Percentiles rank a stretch among this genome's conserved stretches.
Evolutionary conservation across 2,329 filamentous ascomycete species (phyloP).

Genomic region (Achaetomium macrosporum): DNA sequence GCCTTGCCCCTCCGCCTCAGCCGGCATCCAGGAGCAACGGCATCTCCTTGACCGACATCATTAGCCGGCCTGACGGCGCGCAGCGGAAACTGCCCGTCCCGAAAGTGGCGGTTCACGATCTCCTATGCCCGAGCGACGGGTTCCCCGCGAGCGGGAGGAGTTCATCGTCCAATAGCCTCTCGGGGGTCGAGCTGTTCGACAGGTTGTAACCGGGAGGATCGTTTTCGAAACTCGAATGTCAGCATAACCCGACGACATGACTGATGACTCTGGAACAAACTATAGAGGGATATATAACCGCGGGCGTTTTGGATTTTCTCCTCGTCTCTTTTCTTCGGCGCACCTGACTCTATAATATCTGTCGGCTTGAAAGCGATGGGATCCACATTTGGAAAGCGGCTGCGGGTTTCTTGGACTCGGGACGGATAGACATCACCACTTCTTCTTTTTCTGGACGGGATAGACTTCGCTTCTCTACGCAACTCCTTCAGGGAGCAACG

Average conservation of each 20-base stretch:
- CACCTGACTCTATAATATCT: conserved; percentile 16
- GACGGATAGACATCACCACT: conserved; percentile 22
- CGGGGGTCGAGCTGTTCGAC: conserved; percentile 63
- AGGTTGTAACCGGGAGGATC: conserved; percentile 35
- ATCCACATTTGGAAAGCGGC: background rate
- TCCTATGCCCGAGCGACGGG: conserved; percentile 61
- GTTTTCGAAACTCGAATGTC: background rate
- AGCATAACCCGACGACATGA: conserved; percentile 18
- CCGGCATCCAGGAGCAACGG: conserved; percentile 57
- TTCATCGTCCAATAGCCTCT: conserved; percentile 70
- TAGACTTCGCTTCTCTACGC: conserved; percentile 18
- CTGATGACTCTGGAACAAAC: conserved; percentile 16
- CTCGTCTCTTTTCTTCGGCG: conserved; percentile 8
- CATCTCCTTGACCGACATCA: conserved; percentile 84
- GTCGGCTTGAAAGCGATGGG: conserved; percentile 10
- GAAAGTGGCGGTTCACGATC: conserved; percentile 80
- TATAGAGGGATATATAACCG: conserved; percentile 23
- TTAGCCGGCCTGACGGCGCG: conserved; percentile 78
- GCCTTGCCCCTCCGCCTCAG: conserved; percentile 37
- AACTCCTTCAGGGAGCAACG: conserved; percentile 6
- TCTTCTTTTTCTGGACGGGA: conserved; percentile 16
- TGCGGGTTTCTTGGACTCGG: background rate
- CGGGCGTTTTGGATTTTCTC: conserved; percentile 14
- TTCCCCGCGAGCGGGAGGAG: conserved; percentile 70
- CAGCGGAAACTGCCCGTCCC: conserved; percentile 90